Evolutionary conservation across 2,329 filamentous ascomycete genomes (phyloP).

Genomic region (Xylaria sp.): DNA sequence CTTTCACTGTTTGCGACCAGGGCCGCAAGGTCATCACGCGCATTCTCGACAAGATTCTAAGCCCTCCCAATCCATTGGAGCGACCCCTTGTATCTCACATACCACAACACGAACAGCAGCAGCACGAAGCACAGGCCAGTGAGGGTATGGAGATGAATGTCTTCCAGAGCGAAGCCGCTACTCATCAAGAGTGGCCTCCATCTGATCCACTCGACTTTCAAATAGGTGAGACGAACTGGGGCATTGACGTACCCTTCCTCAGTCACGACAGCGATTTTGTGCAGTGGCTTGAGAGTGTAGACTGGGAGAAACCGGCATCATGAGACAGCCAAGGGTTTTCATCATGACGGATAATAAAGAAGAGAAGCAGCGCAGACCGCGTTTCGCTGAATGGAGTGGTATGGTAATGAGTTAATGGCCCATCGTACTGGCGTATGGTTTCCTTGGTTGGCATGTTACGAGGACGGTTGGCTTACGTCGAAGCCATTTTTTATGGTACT

Average conservation of each 20-base stretch:
- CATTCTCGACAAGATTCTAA: conserved; percentile 52
- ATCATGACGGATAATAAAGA: neutral
- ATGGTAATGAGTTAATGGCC: neutral
- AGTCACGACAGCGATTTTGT: conserved; percentile 51
- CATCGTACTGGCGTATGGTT: neutral
- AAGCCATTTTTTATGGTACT: neutral
- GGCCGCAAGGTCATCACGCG: conserved; percentile 51
- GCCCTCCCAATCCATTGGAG: conserved; percentile 41
- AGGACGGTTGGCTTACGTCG: neutral
- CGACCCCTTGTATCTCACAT: conserved; percentile 31
- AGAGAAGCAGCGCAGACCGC: neutral
- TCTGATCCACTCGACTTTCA: conserved; percentile 42
- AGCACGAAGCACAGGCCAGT: conserved; percentile 23
- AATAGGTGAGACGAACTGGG: conserved; percentile 45
- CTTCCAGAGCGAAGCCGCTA: conserved; percentile 33
- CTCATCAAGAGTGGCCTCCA: conserved; percentile 37
- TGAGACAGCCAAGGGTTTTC: neutral
- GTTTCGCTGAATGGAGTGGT: neutral
- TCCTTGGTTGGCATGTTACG: neutral
- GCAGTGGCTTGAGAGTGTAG: conserved; percentile 51
- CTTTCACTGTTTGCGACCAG: conserved; percentile 50
- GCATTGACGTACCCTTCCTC: conserved; percentile 46
- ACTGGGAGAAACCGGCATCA: conserved; percentile 47
- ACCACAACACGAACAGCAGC: conserved; percentile 27
- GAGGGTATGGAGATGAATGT: conserved; percentile 37